Evolutionary conservation across 2,329 filamentous ascomycete genomes (phyloP), one percentile per base, ranked within the genome.

Genomic region (Fusarium globosum): DNA sequence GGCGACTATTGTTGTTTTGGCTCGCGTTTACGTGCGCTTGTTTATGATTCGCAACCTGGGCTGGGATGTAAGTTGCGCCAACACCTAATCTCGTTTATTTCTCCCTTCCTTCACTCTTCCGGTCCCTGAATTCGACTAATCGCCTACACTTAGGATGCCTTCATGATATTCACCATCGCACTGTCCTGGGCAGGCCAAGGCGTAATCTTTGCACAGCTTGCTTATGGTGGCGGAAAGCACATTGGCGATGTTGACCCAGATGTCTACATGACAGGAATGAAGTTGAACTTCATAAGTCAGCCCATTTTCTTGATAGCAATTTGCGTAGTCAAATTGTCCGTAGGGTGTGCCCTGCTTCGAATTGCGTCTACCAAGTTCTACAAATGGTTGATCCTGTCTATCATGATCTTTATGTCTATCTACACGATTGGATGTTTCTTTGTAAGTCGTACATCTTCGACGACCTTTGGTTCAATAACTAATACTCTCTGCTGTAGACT

Each of bases 21-120:
- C 84, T n/a, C 82, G 86, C 36, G 76, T 84, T 39, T 87, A 86
- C 65, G 87, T 88, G 33, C 82, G 87, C 16, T 33, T 82, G 6
- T 74, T 77, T 16, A 83, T 88, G 77, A 81, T 89, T 49, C 85
- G 83, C 30, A 85, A 84, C 35, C 80, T 86, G 49, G 86, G 87
- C 4, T 72, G 80, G 30, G 88, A 89, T 79, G 87, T 81, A 69
- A 62, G 80, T 75, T 45, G 8, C 33, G 21, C 4, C 11, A 56
- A 18, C 21, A 18, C 21, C 39, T 20, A 15, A 10, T 28, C 28
- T 46, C 57, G 14, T 35, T 46, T 28, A 9, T 35, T 26, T 28
- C 16, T 5, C 11, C 12, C 39, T 52, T 48, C 41, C 35, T 33
- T 41, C 21, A 41, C 21, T 41, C 1, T 41, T 41, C 13, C 7